phyloP scores from a whole-genome alignment of 768 basidiomycete genomes.

The Leccinum barrowsii region DNA sequence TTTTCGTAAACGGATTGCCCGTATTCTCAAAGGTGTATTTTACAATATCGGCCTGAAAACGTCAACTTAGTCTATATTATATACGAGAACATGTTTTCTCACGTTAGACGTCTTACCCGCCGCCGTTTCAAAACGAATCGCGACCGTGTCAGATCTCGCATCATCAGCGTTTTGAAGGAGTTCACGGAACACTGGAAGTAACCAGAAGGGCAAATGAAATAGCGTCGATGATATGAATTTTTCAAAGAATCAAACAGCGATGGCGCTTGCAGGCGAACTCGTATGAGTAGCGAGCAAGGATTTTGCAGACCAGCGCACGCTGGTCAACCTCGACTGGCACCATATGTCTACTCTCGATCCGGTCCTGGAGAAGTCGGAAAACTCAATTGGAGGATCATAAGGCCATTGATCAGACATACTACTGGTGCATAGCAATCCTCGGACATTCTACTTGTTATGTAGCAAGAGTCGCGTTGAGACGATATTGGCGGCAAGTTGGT shows the following conservation, averaged over 20 bases:
- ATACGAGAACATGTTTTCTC: too few relatives aligned
- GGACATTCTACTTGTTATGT: neutral
- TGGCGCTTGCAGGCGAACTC: slow-evolving; percentile 67
- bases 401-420: neutral
- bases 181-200: slow-evolving; percentile 38
- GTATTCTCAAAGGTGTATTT: slow-evolving; percentile 28
- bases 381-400: neutral
- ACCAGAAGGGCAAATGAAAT: neutral
- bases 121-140: slow-evolving; percentile 74
- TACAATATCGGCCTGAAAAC: slow-evolving; percentile 20
- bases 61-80: too few relatives aligned
- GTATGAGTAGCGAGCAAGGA: slow-evolving; percentile 90
- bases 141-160: slow-evolving; percentile 57
- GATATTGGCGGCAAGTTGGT: too few relatives aligned
- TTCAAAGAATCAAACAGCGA: neutral
- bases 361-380: slow-evolving; percentile 31
- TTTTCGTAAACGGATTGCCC: slow-evolving; percentile 72
- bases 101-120: slow-evolving; percentile 11
- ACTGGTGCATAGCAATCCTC: neutral
- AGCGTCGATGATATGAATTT: neutral
- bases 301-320: slow-evolving; percentile 88
- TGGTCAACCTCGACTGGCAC: slow-evolving; percentile 86
- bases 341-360: slow-evolving; percentile 40
- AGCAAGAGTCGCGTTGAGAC: neutral
- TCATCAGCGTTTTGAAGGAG: neutral